These are phyloP conservation scores for Misopates orontium DNA, from an alignment of 257 asterid genomes.

Conservation along the genomic window DNA sequence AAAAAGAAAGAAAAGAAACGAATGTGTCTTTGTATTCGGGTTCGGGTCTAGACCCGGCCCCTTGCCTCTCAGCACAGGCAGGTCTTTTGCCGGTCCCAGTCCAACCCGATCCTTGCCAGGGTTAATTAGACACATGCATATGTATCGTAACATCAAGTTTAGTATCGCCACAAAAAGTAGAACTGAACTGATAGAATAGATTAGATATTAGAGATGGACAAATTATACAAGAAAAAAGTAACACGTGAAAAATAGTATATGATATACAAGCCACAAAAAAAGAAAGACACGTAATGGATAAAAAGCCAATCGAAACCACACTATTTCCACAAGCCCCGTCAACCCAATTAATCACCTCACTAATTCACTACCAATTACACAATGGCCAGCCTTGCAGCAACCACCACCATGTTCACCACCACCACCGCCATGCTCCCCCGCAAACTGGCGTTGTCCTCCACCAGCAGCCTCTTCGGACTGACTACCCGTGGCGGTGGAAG, in stretches of 20 bases:
- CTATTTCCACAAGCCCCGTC: constrained; percentile 59
- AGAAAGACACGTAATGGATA: constrained; percentile 43
- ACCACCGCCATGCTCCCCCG: constrained; percentile 57
- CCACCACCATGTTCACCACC: constrained; percentile 56
- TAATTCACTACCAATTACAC: constrained; percentile 15
- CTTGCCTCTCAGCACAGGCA: too few species aligned
- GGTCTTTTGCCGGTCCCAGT: too few species aligned
- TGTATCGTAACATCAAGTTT: too few species aligned
- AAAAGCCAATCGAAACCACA: constrained; percentile 31
- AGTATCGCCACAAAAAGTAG: too few species aligned
- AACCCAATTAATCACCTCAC: not conserved
- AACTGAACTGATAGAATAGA: too few species aligned
- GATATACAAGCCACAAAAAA: constrained; percentile 31
- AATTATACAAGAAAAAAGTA: too few species aligned
- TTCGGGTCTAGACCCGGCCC: too few species aligned
- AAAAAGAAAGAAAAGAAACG: too few species aligned
- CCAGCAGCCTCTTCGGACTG: constrained; percentile 36
- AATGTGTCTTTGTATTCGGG: too few species aligned
- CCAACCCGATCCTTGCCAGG: too few species aligned
- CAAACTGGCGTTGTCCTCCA: constrained; percentile 31
- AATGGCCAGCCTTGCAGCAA: constrained; percentile 50
- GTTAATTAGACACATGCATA: too few species aligned
- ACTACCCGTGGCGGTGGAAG: constrained; percentile 35
- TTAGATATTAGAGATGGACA: too few species aligned
- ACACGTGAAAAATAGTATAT: not conserved